Base-by-base conservation (phyloP, 345 rosid species). In the Eucalyptus brandiana region DNA sequence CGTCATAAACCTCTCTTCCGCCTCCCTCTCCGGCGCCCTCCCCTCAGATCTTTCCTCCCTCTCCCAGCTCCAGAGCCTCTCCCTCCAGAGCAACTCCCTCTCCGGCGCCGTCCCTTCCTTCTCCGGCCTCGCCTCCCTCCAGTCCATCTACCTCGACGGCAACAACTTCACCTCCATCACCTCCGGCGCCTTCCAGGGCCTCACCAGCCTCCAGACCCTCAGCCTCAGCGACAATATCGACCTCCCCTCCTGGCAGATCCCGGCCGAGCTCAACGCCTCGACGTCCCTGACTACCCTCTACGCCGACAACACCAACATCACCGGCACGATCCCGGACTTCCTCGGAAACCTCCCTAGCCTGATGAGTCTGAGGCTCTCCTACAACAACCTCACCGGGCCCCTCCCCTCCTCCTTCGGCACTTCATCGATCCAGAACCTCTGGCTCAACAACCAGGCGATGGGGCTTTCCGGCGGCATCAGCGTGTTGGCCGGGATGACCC, bases 351-450 rank as follows among this genome's bases (percentile, higher is more conserved):
- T 97, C 76, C 62, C 93, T 21, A 92, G 91, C 85, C 91, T 97
- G 88, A 93, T 91, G 89, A 60, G 81, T 37, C 89, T 97, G n/a
- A 93, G 96, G 21, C 88, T 97, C 24, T 93, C 97, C 42, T 96
- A 95, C 89, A 97, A 97, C 91, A 94, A 95, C 86, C 91, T 97
- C 86, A 96, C 94, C 15, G 99, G 99, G 1, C 2, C 92, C 3
- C 91, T 97, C 24, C 99, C 99, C 3, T 87, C 91, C 2, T 95
- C 99, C 28, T 89, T 97, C 8, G 95, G 89, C 2, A 87, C 69
- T 34, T 94, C 98, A 6, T 49, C 45, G 87, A 90, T 97, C 90
- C 94, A 90, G 91, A 89, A 88, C 89, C 87, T 97, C 28, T 96
- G 97, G 97, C 80, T 96, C 76, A 97, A 97, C 89, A 91, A 96